Percentiles rank a stretch among this genome's conserved stretches.
These are phyloP conservation scores for Botrytis cinerea DNA, from an alignment of 2,329 filamentous ascomycete species.

Conservation along the genomic window DNA sequence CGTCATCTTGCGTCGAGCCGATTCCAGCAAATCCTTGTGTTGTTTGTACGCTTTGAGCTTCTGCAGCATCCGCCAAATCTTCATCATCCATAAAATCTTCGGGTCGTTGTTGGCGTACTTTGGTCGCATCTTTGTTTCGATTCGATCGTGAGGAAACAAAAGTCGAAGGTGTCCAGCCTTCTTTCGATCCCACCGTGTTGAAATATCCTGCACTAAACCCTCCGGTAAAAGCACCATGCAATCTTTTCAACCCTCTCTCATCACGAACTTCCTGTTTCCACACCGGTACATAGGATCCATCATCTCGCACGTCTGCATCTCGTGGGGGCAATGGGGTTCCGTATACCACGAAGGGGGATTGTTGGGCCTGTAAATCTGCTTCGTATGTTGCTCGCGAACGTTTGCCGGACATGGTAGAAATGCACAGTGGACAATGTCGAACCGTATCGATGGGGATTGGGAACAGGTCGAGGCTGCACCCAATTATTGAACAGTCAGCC, in stretches of 20 bases:
- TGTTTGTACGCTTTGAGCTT: conserved; percentile 74
- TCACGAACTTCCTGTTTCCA: conserved; percentile 99
- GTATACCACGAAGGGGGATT: conserved; percentile 75
- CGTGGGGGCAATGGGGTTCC: conserved; percentile 82
- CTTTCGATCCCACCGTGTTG: conserved; percentile 97
- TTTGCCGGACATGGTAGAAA: conserved; percentile 69
- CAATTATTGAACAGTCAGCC: conserved; percentile 15
- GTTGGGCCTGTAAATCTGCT: conserved; percentile 65
- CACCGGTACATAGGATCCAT: conserved; percentile 89
- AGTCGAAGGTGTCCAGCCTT: conserved; percentile 91
- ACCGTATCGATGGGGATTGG: neutral
- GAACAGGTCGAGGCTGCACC: conserved; percentile 18
- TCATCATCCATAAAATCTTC: conserved; percentile 99
- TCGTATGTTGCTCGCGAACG: conserved; percentile 78
- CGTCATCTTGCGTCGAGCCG: conserved; percentile 63
- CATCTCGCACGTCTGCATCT: conserved; percentile 76
- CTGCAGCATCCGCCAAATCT: conserved; percentile 83
- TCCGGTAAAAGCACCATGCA: conserved; percentile 95
- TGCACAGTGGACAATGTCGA: conserved; percentile 27
- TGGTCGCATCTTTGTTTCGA: conserved; percentile 67
- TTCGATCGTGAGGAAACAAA: conserved; percentile 89
- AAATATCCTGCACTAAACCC: conserved; percentile 98
- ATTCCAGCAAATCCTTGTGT: conserved; percentile 73
- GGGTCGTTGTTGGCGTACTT: conserved; percentile 58
- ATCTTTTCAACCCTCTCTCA: conserved; percentile 82